These are phyloP conservation scores for Pseudozyma thailandica DNA, from an alignment of 1,284 basidiomycete species.

Conservation along the genomic window DNA sequence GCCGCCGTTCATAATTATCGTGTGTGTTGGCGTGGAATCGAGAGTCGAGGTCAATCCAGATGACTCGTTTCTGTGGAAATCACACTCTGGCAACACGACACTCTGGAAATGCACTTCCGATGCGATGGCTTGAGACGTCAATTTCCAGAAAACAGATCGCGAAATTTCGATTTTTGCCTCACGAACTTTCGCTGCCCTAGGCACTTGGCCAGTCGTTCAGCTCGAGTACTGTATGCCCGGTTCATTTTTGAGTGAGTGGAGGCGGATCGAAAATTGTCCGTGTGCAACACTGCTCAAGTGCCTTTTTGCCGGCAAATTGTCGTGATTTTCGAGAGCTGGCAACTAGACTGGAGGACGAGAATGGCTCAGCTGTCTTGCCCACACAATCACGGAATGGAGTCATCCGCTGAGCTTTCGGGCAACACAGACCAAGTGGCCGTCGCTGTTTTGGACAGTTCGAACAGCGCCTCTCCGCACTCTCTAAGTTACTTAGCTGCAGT, in stretches of 20 bases:
- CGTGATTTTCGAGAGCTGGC: too few species aligned
- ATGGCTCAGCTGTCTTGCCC: not conserved
- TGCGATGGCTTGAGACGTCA: too few species aligned
- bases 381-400: slow-evolving; percentile 31
- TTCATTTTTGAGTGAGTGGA: too few species aligned
- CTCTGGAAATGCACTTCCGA: not conserved
- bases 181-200: too few species aligned
- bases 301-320: too few species aligned
- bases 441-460: slow-evolving; percentile 16
- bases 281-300: not conserved
- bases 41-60: too few species aligned
- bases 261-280: not conserved
- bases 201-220: slow-evolving; percentile 2
- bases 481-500: not conserved
- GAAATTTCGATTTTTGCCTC: slow-evolving; percentile 25
- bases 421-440: not conserved
- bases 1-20: too few species aligned
- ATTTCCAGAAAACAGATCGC: slow-evolving; percentile 12
- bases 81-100: not conserved
- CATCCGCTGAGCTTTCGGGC: slow-evolving; percentile 8
- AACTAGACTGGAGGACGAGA: too few species aligned
- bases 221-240: too few species aligned
- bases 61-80: slow-evolving; percentile 22
- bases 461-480: slow-evolving; percentile 1
- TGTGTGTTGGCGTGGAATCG: too few species aligned